These are phyloP conservation scores for Hericium coralloides DNA, from an alignment of 768 basidiomycete species.

Conservation along the genomic window DNA sequence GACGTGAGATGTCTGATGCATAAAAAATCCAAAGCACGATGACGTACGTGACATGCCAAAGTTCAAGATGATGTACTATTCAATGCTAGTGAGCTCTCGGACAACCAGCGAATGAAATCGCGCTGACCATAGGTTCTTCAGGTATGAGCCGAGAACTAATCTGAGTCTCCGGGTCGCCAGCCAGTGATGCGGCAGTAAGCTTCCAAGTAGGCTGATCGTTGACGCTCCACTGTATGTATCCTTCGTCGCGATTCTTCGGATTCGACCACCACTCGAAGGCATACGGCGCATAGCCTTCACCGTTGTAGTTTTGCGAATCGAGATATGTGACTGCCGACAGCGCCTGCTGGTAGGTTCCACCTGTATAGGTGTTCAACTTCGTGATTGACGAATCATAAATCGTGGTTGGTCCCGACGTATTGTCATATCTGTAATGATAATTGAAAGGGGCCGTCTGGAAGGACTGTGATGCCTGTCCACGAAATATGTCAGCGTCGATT, in stretches of 20 bases:
- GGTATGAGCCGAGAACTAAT: conserved; percentile 63
- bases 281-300: conserved; percentile 46
- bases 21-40: too few species aligned
- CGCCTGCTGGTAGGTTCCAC: conserved; percentile 70
- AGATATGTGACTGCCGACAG: conserved; percentile 54
- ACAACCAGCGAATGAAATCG: conserved; percentile 8
- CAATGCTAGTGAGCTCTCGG: conserved; percentile 1
- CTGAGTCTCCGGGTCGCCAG: conserved; percentile 46
- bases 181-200: conserved; percentile 55
- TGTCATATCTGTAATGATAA: conserved; percentile 52
- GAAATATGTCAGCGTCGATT: conserved; percentile 38
- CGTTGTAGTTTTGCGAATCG: conserved; percentile 47
- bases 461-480: conserved; percentile 72
- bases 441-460: conserved; percentile 79
- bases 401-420: conserved; percentile 39
- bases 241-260: conserved; percentile 51
- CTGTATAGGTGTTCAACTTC: conserved; percentile 55
- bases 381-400: conserved; percentile 47
- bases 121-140: conserved; percentile 86
- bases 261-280: conserved; percentile 80
- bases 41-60: conserved; percentile 63
- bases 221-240: conserved; percentile 81
- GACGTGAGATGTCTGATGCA: not conserved
- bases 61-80: conserved; percentile 77
- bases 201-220: conserved; percentile 65